A percentile compares a stretch with the other conserved stretches of the same genome.
These are phyloP conservation scores for Acorus gramineus DNA, from an alignment of 106 monocot species.

Conservation along the genomic window DNA sequence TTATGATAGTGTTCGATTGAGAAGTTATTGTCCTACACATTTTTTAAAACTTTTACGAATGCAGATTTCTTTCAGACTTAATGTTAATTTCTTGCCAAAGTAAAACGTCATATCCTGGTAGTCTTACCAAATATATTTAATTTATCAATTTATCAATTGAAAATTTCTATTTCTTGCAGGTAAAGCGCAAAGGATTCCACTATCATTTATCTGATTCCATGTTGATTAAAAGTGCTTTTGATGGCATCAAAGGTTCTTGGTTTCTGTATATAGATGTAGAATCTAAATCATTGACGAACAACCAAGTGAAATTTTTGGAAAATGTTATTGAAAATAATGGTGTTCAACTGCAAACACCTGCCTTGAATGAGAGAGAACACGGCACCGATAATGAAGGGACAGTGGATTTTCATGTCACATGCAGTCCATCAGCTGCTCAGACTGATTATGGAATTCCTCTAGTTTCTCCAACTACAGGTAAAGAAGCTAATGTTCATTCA, in stretches of 20 bases:
- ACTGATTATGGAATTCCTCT: too few species aligned
- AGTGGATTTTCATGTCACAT: too few species aligned
- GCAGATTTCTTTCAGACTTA: too few species aligned
- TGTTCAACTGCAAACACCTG: neutral
- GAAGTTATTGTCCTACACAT: too few species aligned
- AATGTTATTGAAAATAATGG: neutral
- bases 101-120: too few species aligned
- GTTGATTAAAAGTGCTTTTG: conserved; percentile 27
- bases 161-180: conserved; percentile 11
- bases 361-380: neutral
- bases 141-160: neutral
- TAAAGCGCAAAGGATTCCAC: conserved; percentile 15
- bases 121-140: neutral
- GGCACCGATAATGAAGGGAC: too few species aligned
- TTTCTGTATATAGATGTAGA: conserved; percentile 40
- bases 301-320: neutral
- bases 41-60: too few species aligned
- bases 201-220: conserved; percentile 46
- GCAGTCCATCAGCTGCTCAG: too few species aligned
- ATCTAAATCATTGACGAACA: neutral
- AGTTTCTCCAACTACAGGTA: too few species aligned
- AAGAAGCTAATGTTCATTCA: too few species aligned
- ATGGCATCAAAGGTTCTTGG: conserved; percentile 20
- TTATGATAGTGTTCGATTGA: too few species aligned
- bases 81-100: neutral